Evolutionary conservation across 148 eudicot species (phyloP).

Genomic region (Arctostaphylos glauca): DNA sequence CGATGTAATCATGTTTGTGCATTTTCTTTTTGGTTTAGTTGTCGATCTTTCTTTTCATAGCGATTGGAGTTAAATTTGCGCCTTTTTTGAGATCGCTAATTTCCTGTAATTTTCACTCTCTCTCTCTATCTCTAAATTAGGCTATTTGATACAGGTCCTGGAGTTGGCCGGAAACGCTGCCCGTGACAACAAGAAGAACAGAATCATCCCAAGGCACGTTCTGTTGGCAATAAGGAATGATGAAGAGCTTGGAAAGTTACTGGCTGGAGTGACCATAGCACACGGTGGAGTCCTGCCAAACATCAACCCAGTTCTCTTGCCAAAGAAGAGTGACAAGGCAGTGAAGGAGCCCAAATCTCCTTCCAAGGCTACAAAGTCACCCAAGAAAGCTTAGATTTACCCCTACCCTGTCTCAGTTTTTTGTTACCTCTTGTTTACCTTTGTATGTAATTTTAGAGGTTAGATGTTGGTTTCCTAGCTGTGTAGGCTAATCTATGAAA

Average conservation of each 20-base stretch:
- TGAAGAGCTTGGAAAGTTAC: constrained; percentile 60
- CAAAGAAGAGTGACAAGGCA: constrained; percentile 50
- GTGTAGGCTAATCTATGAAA: background rate
- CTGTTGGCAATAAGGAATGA: constrained; percentile 70
- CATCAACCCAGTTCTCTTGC: constrained; percentile 59
- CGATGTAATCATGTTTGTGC: no score
- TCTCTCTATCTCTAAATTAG: no score
- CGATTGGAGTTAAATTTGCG: no score
- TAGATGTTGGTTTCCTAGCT: background rate
- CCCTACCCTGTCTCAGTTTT: background rate
- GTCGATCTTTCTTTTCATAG: no score
- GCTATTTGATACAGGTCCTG: constrained; percentile 40
- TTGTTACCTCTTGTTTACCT: background rate
- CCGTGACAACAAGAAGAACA: constrained; percentile 66
- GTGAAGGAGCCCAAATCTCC: constrained; percentile 50
- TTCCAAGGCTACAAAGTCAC: constrained; percentile 51
- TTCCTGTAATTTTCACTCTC: no score
- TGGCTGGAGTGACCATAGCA: constrained; percentile 66
- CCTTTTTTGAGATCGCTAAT: no score
- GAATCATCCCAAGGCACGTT: constrained; percentile 64
- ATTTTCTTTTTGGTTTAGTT: no score
- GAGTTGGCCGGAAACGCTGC: constrained; percentile 79
- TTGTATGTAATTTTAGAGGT: background rate
- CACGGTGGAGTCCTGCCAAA: constrained; percentile 73
- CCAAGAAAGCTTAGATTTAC: constrained; percentile 36